Conservation (phyloP, 768 basidiomycete species). For the Podaxis sp. region DNA sequence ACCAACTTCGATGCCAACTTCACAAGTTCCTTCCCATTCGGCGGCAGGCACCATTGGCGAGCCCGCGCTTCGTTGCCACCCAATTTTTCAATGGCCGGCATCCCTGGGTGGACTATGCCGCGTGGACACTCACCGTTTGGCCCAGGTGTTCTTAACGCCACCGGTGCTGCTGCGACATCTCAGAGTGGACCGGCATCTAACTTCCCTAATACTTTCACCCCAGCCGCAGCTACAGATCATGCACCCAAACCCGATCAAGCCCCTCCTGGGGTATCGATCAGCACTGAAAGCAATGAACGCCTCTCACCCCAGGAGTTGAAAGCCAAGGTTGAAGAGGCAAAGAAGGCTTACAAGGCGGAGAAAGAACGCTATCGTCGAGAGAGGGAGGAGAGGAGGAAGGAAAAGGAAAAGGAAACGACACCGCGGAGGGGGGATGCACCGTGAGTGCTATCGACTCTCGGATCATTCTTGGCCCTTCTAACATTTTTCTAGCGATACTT, state of each 20-base stretch:
- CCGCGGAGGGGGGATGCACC: constrained; percentile 10
- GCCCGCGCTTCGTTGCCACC: constrained; percentile 2
- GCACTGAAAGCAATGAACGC: constrained; percentile 12
- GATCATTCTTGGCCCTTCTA: neutral
- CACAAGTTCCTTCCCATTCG: neutral
- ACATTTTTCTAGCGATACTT: neutral
- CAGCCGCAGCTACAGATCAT: neutral
- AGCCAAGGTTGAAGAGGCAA: constrained; percentile 59
- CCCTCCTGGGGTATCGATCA: neutral
- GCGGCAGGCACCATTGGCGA: neutral
- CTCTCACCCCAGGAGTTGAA: constrained; percentile 33
- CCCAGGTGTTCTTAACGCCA: neutral
- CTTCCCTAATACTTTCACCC: neutral
- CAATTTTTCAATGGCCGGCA: neutral
- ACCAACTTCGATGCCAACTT: neutral
- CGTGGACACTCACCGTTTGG: neutral
- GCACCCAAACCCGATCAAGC: neutral
- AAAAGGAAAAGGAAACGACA: constrained; percentile 28
- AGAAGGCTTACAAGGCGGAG: constrained; percentile 59
- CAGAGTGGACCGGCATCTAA: neutral
- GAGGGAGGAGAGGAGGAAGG: constrained; percentile 43
- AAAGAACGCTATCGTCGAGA: constrained; percentile 67
- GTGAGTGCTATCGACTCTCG: constrained; percentile 8
- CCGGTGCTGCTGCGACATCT: neutral
- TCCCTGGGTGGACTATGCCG: constrained; percentile 3